A percentile compares a stretch with the other conserved stretches of the same genome.
phyloP scores from a whole-genome alignment of 768 basidiomycete species.

The Boletus tomentosulus region DNA sequence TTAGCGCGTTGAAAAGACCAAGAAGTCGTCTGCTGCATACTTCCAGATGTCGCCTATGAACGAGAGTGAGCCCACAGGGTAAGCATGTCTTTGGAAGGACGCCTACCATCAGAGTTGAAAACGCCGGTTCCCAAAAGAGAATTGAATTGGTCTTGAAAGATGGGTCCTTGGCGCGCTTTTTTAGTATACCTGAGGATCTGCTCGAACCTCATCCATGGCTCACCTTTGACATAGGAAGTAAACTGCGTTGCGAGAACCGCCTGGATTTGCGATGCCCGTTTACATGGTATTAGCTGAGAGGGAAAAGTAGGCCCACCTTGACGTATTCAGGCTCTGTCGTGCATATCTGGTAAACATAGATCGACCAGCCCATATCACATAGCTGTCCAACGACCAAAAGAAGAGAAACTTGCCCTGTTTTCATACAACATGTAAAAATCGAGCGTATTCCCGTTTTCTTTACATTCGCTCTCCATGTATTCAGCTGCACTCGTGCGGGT shows the following conservation, averaged over 20 bases:
- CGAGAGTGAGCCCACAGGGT: background rate
- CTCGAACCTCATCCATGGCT: background rate
- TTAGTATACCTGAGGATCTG: conserved; percentile 2
- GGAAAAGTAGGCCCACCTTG: conserved; percentile 26
- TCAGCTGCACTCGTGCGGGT: conserved; percentile 11
- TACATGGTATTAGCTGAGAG: background rate
- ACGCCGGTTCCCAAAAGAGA: conserved; percentile 36
- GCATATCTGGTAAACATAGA: conserved; percentile 25
- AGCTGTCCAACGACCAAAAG: background rate
- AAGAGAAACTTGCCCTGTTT: conserved; percentile 16
- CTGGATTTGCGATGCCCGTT: conserved; percentile 19
- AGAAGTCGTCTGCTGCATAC: conserved; percentile 16
- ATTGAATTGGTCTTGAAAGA: conserved; percentile 21
- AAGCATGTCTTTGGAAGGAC: background rate
- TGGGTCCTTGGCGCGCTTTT: conserved; percentile 14
- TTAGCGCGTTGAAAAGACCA: background rate
- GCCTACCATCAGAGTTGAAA: conserved; percentile 39
- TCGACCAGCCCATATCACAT: background rate
- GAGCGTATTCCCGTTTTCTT: conserved; percentile 22
- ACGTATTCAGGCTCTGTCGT: conserved; percentile 38
- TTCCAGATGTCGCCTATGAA: conserved; percentile 37
- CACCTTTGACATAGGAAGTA: conserved; percentile 38
- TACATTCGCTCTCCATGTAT: conserved; percentile 3
- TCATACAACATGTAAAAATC: conserved; percentile 24
- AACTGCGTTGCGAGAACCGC: conserved; percentile 45